These are phyloP conservation scores for Beauveria brongniartii DNA, from an alignment of 2,329 filamentous ascomycete species.

Conservation along the genomic window DNA sequence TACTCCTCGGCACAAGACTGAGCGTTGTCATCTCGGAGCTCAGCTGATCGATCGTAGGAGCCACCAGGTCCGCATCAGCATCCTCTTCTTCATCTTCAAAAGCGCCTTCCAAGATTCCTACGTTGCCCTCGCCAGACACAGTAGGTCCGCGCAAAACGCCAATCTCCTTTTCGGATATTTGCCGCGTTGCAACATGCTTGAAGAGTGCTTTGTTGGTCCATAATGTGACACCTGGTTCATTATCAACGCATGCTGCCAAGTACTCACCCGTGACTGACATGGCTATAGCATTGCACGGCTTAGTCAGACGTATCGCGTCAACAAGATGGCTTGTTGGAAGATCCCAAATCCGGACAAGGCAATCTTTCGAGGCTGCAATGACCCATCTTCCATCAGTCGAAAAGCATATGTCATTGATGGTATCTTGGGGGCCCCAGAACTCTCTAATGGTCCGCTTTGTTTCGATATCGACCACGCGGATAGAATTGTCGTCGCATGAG, in stretches of 20 bases:
- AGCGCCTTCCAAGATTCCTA: conserved; percentile 67
- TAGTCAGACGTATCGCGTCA: conserved; percentile 75
- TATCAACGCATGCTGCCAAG: conserved; percentile 79
- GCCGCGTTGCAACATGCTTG: conserved; percentile 75
- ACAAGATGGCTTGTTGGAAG: conserved; percentile 91
- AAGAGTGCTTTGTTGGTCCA: conserved; percentile 95
- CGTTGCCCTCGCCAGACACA: conserved; percentile 73
- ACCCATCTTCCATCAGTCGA: conserved; percentile 93
- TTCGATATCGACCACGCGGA: conserved; percentile 83
- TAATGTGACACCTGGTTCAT: conserved; percentile 78
- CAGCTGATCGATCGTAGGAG: conserved; percentile 64
- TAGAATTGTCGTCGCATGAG: conserved; percentile 78
- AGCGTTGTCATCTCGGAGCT: conserved; percentile 77
- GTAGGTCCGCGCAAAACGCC: conserved; percentile 59
- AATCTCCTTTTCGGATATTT: conserved; percentile 73
- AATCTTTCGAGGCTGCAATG: conserved; percentile 75
- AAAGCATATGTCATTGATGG: conserved; percentile 77
- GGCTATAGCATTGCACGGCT: conserved; percentile 72
- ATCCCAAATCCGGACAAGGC: conserved; percentile 83
- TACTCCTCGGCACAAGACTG: conserved; percentile 78
- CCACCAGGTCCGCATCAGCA: conserved; percentile 45
- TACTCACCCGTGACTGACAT: conserved; percentile 91
- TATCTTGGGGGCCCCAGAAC: conserved; percentile 70
- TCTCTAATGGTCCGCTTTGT: conserved; percentile 89
- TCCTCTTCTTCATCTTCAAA: conserved; percentile 51